Percentiles rank a stretch among this genome's conserved stretches.
phyloP scores from a whole-genome alignment of 805 yeast genomes.

The Wilhelminamyces savonicus region DNA sequence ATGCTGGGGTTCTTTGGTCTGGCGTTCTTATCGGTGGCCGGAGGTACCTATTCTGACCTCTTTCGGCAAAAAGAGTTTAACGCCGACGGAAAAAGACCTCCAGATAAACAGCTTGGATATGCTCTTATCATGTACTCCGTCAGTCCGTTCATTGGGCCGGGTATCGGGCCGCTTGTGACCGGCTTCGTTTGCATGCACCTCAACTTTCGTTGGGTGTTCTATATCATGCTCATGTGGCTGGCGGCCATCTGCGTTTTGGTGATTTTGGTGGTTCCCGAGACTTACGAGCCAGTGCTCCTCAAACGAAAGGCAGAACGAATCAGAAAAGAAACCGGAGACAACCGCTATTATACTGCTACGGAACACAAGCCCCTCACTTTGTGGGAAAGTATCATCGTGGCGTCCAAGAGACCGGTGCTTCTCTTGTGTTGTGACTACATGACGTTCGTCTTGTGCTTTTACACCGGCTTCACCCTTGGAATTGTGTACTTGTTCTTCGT shows the following conservation, averaged over 20 bases:
- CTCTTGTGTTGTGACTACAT: constrained; percentile 20
- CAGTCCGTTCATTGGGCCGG: constrained; percentile 26
- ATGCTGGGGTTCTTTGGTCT: constrained; percentile 22
- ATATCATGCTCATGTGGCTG: constrained; percentile 19
- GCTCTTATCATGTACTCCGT: constrained; percentile 21
- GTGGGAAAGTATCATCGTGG: constrained; percentile 11
- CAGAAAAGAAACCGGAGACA: constrained; percentile 29
- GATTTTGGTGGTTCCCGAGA: constrained; percentile 19
- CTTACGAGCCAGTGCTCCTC: constrained; percentile 21
- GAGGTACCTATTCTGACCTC: constrained; percentile 23
- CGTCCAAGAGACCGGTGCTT: constrained; percentile 17
- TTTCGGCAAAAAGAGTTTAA: constrained; percentile 11
- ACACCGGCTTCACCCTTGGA: constrained; percentile 11
- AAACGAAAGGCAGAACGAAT: constrained; percentile 18
- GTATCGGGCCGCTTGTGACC: constrained; percentile 20
- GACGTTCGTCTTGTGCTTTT: constrained; percentile 21
- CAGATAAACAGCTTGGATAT: constrained; percentile 12
- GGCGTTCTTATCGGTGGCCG: constrained; percentile 23
- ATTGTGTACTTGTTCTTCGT: constrained; percentile 10
- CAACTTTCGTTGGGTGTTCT: constrained; percentile 20
- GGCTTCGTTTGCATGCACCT: constrained; percentile 15
- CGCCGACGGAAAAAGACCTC: too few relatives aligned
- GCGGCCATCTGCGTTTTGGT: constrained; percentile 12
- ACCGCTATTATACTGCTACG: constrained; percentile 32
- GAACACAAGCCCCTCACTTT: constrained; percentile 18